Evolutionary conservation across 768 basidiomycete genomes (phyloP), one percentile per base, ranked within the genome.

Genomic region (Pisolithus marmoratus): DNA sequence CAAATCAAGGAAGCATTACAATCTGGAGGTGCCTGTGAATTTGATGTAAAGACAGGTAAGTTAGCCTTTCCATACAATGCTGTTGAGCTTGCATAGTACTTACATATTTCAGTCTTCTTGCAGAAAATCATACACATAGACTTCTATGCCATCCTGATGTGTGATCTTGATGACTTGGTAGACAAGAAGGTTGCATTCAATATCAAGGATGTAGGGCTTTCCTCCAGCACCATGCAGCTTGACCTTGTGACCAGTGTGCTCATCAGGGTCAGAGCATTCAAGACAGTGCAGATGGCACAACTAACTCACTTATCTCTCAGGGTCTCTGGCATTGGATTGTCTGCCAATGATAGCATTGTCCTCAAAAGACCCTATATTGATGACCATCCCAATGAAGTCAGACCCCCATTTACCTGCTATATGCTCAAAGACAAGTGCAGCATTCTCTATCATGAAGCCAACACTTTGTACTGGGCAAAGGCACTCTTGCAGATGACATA

Each of bases 381-480:
- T 34, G 19, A 47, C 14, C 2, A 36, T 14, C 41, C 4, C n/a
- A 15, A 12, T 7, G 37, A 53, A 23, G 40, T 4, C 23, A 20
- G 23, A 23, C 42, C 42, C 14, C 38, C 38, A 8, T 46, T 34
- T 11, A 34, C 15, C 9, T 20, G 45, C 3, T 42, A 11, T 15
- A 6, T 20, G 8, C 5, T 49, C 6, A 27, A 27, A 27, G 26
- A 27, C 26, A 27, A 27, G 26, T 27, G 4, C 26, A 27, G 8
- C 26, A 27, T 27, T 8, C 26, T 27, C 26, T 27, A 27, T 27
- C 26, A 27, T 27, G 26, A 27, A 27, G 26, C 26, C 0, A 58
- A 58, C 12, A 4, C 52, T 14, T 41, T 54, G 14, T 54, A 50
- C 23, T 58, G 57, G 57, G 46, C 54, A 7, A 31, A 48, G 7